A percentile compares a stretch with the other conserved stretches of the same genome.
These are phyloP conservation scores for Massospora cicadina DNA, from an alignment of 371 early-diverging fungal genomes.

Conservation along the genomic window DNA sequence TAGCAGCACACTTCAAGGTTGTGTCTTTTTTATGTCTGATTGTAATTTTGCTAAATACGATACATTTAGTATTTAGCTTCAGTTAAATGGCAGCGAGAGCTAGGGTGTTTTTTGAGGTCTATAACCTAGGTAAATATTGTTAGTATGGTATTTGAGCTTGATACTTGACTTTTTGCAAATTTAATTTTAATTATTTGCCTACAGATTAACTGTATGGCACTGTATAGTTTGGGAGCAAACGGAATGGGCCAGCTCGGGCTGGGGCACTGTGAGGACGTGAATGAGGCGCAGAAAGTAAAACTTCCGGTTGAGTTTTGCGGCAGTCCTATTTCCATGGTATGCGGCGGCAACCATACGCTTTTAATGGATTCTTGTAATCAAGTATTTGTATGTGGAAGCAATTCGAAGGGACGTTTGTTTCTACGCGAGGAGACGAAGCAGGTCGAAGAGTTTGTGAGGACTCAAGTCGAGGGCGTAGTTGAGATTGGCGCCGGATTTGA, in stretches of 20 bases:
- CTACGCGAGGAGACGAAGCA: conserved; percentile 10
- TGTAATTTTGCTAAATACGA: too few species aligned
- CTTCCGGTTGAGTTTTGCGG: conserved; percentile 15
- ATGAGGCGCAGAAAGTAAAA: conserved; percentile 11
- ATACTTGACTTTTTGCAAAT: not conserved
- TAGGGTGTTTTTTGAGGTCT: too few species aligned
- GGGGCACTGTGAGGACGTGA: conserved; percentile 22
- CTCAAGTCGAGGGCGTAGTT: conserved; percentile 29
- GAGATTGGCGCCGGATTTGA: conserved; percentile 23
- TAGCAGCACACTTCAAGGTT: too few species aligned
- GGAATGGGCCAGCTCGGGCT: conserved; percentile 40
- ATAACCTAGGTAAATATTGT: too few species aligned
- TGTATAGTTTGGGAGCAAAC: conserved; percentile 42
- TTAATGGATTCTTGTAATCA: conserved; percentile 13
- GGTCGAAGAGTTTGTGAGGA: not conserved
- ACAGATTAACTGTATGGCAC: conserved; percentile 2
- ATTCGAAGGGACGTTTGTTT: not conserved
- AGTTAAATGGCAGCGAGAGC: too few species aligned
- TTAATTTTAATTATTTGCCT: too few species aligned
- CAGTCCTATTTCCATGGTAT: conserved; percentile 48
- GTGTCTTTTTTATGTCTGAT: too few species aligned
- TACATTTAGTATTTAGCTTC: too few species aligned
- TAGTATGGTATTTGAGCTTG: too few species aligned
- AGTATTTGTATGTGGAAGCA: conserved; percentile 9
- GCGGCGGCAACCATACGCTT: conserved; percentile 20